Base-by-base conservation (phyloP, 176 grass and related monocot genomes). In the Guadua angustifolia region DNA sequence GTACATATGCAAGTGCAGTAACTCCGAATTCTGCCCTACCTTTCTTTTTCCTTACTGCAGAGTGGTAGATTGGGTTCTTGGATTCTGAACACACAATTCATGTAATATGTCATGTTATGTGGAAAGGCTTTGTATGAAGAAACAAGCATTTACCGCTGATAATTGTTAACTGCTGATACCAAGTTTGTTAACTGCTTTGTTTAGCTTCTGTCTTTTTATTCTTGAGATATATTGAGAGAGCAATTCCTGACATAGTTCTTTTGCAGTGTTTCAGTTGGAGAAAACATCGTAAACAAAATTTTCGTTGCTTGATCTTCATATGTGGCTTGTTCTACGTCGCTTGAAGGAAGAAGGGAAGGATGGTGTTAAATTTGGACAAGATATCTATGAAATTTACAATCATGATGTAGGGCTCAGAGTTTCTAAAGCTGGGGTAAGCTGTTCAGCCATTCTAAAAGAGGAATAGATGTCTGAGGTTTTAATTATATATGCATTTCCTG, bases 331-430 rank as follows among this genome's bases (percentile, higher is more conserved):
- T n/a, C n/a, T n/a, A n/a, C 89, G 86, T 76, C 89, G 96, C 51
- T 92, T 90, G 74, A 99, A 92, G 79, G 91, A 94, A 92, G 91
- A 99, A 73, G 96, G 96, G 26, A 99, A 92, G 73, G 93, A 94
- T 78, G 96, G 96, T 69, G 85, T 89, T 79, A 80, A 99, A 52
- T 99, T 99, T 73, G 96, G 96, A 58, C 96, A 99, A 71, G 94
- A 91, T 58, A 87, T 99, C 35, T 99, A 99, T 84, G 96, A 95
- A 84, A 92, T 83, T 64, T 99, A 99, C 86, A 99, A 99, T 92
- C 93, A 99, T 47, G 93, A 99, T 86, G 83, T 99, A 38, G 96
- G 94, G 64, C 87, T 99, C 51, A 93, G 93, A 88, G 93, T 99
- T 86, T 91, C 96, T 14, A 99, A 99, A 86, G 96, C 96, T 73